Base-by-base conservation (phyloP, 768 basidiomycete genomes). In the Tricholoma terreum region DNA sequence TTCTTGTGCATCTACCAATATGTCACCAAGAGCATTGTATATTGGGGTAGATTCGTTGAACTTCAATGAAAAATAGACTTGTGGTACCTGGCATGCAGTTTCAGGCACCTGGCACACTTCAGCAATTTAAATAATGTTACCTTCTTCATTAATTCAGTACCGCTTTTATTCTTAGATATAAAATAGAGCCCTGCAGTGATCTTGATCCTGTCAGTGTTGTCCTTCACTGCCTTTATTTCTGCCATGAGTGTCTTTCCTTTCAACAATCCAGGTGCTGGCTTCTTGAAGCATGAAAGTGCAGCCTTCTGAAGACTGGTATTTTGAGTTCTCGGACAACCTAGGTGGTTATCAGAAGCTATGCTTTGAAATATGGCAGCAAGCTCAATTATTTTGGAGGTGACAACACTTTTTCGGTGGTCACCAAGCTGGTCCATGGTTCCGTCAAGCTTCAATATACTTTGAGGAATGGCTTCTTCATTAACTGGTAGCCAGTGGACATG, bases 241-340 rank as follows among this genome's bases (percentile, higher is more conserved):
- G 21, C 42, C 42, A 43, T 22, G 10, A 43, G 42, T 22, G 42
- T 43, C 42, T 43, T 43, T n/a, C 42, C 42, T 43, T 43, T 43
- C 10, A 8, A 43, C 42, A 43, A 43, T 5, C 42, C 42, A 22
- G 42, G 42, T 22, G 42, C 42, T 12, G 42, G 42, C 42, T 35
- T 60, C 71, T 6, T 75, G 75, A 56, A 59, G 54, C 6, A 55
- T 59, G 4, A 54, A 51, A 4, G 67, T 2, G 21, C 50, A 21
- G 50, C 12, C 50, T 36, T 52, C 36, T 52, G 50, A 52, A 52
- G 33, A 15, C 50, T 52, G 6, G 50, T 22, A 36, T 52, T 52
- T 34, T 52, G 50, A 22, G 50, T 52, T 52, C 17, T n/a, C 11
- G 36, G 52, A 7, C 10, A 35, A 36, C 52, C 52, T 52, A 52